Conservation (phyloP, 768 basidiomycete genomes). For the Leucogyrophana mollusca region DNA sequence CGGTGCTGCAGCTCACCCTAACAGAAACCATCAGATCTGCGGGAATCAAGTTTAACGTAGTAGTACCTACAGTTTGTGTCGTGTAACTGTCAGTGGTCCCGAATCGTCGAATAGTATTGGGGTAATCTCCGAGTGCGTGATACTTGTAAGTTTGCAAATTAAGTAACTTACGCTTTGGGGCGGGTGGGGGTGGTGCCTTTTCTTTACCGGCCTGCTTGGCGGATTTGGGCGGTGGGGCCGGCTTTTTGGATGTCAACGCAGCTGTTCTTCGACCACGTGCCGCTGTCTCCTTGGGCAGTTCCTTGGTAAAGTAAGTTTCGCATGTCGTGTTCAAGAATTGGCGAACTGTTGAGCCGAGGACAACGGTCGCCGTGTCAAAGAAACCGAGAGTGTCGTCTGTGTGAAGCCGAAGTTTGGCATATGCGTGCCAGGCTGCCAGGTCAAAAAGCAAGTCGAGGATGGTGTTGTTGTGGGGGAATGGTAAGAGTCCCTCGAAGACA, state of each 20-base stretch:
- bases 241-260: background rate
- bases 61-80: constrained; percentile 24
- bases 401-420: constrained; percentile 33
- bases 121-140: constrained; percentile 17
- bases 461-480: constrained; percentile 16
- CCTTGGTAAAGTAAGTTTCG: constrained; percentile 20
- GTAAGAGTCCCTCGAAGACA: constrained; percentile 36
- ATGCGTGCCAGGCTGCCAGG: constrained; percentile 32
- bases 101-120: constrained; percentile 8
- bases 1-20: constrained; percentile 41
- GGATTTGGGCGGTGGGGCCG: background rate
- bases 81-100: constrained; percentile 36
- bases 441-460: constrained; percentile 25
- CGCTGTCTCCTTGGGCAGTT: constrained; percentile 31
- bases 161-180: constrained; percentile 6
- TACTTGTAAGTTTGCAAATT: constrained; percentile 17
- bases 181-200: background rate
- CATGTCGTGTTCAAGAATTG: constrained; percentile 23
- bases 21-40: background rate
- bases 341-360: constrained; percentile 19
- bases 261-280: constrained; percentile 14
- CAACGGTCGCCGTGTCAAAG: constrained; percentile 22
- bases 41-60: background rate
- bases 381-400: constrained; percentile 16
- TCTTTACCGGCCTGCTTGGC: background rate